phyloP scores from a whole-genome alignment of 306 rosid species.

The Begonia peltatifolia region DNA sequence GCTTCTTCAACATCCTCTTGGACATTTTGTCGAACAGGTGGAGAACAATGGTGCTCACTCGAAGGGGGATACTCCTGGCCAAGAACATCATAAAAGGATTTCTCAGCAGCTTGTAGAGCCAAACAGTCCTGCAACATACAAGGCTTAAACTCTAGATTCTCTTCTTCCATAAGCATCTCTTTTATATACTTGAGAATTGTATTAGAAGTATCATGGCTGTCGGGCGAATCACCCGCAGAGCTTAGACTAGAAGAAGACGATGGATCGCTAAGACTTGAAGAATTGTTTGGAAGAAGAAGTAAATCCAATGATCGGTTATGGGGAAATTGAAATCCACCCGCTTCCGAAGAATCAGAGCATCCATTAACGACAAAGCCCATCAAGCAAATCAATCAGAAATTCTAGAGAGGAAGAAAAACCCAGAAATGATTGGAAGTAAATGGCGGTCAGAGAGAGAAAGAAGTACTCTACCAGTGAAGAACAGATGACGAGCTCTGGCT shows the following conservation, averaged over 20 bases:
- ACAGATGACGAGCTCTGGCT: too few species aligned
- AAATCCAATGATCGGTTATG: not conserved
- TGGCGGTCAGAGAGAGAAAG: too few species aligned
- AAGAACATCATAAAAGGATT: constrained; percentile 58
- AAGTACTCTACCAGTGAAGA: too few species aligned
- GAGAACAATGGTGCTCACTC: not conserved
- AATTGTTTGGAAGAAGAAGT: not conserved
- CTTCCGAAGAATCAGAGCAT: too few species aligned
- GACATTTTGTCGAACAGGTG: constrained; percentile 5
- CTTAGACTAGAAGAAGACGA: constrained; percentile 10
- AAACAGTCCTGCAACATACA: constrained; percentile 59
- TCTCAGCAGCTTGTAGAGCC: constrained; percentile 58
- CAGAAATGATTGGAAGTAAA: too few species aligned
- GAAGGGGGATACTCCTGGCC: constrained; percentile 35
- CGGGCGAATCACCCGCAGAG: constrained; percentile 24
- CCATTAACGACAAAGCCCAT: too few species aligned
- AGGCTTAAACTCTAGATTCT: constrained; percentile 48
- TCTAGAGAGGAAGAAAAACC: constrained; percentile 2
- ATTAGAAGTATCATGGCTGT: constrained; percentile 35
- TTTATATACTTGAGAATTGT: constrained; percentile 40
- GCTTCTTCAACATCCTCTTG: too few species aligned
- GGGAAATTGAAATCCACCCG: too few species aligned
- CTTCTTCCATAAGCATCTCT: constrained; percentile 71
- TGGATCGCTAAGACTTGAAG: not conserved
- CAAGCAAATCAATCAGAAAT: not conserved